Conservation (phyloP, 306 rosid genomes). For the Lathyrus sativus region DNA sequence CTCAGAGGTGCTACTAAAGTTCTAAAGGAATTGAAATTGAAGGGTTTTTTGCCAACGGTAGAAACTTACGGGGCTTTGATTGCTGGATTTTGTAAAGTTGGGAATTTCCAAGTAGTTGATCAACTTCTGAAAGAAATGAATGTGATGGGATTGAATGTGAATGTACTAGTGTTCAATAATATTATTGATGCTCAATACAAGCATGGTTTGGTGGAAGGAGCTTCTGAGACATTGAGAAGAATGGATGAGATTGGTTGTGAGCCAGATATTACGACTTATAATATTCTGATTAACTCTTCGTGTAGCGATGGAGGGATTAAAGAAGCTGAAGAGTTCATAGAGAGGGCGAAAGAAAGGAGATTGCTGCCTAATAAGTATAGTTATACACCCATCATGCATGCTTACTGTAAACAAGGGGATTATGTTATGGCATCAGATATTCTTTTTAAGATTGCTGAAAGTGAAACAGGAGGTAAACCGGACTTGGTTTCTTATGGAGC, state of each 20-base stretch:
- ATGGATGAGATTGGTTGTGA: slow-evolving; percentile 65
- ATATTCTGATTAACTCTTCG: slow-evolving; percentile 59
- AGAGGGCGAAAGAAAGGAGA: slow-evolving; percentile 50
- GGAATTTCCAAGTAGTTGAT: slow-evolving; percentile 59
- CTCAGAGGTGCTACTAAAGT: slow-evolving; percentile 48
- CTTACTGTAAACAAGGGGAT: slow-evolving; percentile 66
- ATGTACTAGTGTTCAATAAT: slow-evolving; percentile 57
- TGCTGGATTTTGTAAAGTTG: slow-evolving; percentile 69
- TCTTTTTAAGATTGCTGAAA: slow-evolving; percentile 66
- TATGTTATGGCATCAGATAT: slow-evolving; percentile 60
- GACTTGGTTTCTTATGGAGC: slow-evolving; percentile 80
- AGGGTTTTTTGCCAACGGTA: slow-evolving; percentile 63
- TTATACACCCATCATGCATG: slow-evolving; percentile 69
- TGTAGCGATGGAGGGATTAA: slow-evolving; percentile 58
- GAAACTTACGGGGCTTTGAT: slow-evolving; percentile 69
- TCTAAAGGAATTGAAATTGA: slow-evolving; percentile 66
- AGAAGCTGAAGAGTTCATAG: slow-evolving; percentile 66
- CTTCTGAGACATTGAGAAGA: slow-evolving; percentile 44
- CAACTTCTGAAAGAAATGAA: slow-evolving; percentile 63
- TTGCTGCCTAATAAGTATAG: slow-evolving; percentile 56
- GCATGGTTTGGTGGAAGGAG: slow-evolving; percentile 49
- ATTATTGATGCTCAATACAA: slow-evolving; percentile 65
- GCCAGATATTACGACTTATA: slow-evolving; percentile 74
- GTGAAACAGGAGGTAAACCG: slow-evolving; percentile 57
- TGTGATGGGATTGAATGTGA: slow-evolving; percentile 60